phyloP scores from a whole-genome alignment of 1,284 basidiomycete genomes.

The Golubevia sp. region DNA sequence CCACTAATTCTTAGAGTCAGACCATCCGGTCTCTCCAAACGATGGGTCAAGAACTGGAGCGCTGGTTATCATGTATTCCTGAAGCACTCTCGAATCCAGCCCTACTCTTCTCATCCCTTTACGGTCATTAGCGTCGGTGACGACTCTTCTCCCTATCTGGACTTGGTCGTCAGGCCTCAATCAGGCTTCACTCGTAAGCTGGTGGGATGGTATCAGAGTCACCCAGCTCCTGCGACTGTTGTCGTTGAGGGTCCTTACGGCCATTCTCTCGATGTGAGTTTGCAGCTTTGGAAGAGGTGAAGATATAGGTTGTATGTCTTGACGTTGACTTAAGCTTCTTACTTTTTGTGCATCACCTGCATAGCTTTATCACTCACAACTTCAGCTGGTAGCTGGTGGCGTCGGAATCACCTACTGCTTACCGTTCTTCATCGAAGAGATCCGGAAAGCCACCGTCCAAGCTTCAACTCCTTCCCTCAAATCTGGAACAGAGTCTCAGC shows the following conservation, averaged over 20 bases:
- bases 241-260: slow-evolving; percentile 38
- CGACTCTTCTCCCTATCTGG: slow-evolving; percentile 13
- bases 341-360: slow-evolving; percentile 9
- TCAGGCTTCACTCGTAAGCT: slow-evolving; percentile 27
- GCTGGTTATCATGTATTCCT: slow-evolving; percentile 27
- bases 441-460: neutral
- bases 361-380: too few species aligned
- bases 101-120: slow-evolving; percentile 36
- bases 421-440: slow-evolving; percentile 14
- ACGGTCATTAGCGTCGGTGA: slow-evolving; percentile 19
- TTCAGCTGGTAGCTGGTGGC: slow-evolving; percentile 24
- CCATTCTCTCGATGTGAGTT: slow-evolving; percentile 11
- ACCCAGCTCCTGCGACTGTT: slow-evolving; percentile 8
- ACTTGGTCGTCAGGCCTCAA: slow-evolving; percentile 22
- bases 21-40: slow-evolving; percentile 4
- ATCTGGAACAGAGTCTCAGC: too few species aligned
- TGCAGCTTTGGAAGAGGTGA: neutral
- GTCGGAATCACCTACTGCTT: slow-evolving; percentile 36
- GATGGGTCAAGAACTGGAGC: slow-evolving; percentile 9
- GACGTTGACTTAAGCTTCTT: too few species aligned
- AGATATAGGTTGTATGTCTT: neutral
- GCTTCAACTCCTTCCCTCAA: too few species aligned
- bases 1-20: slow-evolving; percentile 7
- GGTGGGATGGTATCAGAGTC: slow-evolving; percentile 3
- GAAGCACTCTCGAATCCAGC: slow-evolving; percentile 26